Conservation (phyloP, 768 basidiomycete species). For the Kwoniella bestiolae region DNA sequence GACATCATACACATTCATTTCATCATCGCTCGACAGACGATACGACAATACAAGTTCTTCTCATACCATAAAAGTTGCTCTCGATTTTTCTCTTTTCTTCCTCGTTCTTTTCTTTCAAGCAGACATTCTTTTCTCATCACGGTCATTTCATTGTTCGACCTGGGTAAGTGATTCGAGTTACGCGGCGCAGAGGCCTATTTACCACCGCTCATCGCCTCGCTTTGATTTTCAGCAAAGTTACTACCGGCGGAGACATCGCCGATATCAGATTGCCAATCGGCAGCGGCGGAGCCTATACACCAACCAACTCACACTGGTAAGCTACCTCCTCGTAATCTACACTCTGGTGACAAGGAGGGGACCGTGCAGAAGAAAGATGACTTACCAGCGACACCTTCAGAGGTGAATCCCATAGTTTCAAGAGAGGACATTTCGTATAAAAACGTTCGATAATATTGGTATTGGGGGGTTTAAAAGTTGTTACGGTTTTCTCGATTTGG, state of each 20-base stretch:
- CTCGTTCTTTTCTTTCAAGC: not conserved
- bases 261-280: conserved; percentile 4
- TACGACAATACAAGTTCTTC: not conserved
- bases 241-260: conserved; percentile 1
- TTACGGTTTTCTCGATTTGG: not conserved
- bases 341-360: no score
- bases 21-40: not conserved
- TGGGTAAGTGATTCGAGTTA: not conserved
- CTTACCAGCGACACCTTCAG: conserved; percentile 9
- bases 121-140: not conserved
- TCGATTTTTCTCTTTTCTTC: not conserved
- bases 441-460: not conserved
- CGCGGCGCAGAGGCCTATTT: not conserved
- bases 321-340: not conserved
- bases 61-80: not conserved
- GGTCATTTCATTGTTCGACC: not conserved
- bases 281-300: not conserved
- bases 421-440: not conserved
- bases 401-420: conserved; percentile 1
- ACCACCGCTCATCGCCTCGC: not conserved
- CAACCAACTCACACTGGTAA: not conserved
- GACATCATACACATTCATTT: not conserved
- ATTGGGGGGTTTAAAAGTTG: not conserved
- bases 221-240: conserved; percentile 1
- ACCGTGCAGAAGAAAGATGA: not conserved